Base-by-base conservation (phyloP, 495 filamentous ascomycete species). In the Neurospora sp. region DNA sequence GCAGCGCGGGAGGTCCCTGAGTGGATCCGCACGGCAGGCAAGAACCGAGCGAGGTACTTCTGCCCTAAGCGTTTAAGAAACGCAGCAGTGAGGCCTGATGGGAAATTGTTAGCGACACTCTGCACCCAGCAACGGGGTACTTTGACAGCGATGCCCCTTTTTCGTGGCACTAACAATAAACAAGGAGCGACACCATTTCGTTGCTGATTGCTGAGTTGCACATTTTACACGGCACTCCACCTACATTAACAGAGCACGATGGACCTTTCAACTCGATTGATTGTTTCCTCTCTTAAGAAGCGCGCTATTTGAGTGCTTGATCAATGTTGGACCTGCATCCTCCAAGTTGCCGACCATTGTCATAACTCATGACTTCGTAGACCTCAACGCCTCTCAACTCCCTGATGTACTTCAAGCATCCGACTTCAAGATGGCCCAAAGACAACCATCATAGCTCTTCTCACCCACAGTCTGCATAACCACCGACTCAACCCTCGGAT, bases 371-470 rank as follows among this genome's bases (percentile, higher is more conserved):
- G 8, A 65, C 12, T 0, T 35, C 14, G 48, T 37, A 37, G 14
- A 0, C 20, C 48, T 12, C 17, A 27, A 12, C 20, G 20, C 22
- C 10, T 59, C 2, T 61, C 53, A 16, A 27, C 53, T 4, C 53
- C 12, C 22, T 3, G 0, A 14, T 16, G 10, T 31, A 31, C 31
- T 35, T 70, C 35, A 70, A 40, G 78, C 83, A 77, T 27, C 31
- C 41, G 70, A 83, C 59, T 81, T 82, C 77, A 83, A 78, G 70
- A 78, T 76, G 4, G 78, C 78, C 59, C 75, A 82, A 69, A 81
- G 48, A 70, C 73, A 85, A 2, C 86, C 87, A 81, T 88, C 87
- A 72, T 86, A 85, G 20, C 76, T 79, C 80, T 88, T 89, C 76
- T 84, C 83, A 0, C 83, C 82, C 10, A 87, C 83, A 1, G 82